Conservation (phyloP, 345 rosid genomes). For the sweet orange (Citrus sinensis) region DNA sequence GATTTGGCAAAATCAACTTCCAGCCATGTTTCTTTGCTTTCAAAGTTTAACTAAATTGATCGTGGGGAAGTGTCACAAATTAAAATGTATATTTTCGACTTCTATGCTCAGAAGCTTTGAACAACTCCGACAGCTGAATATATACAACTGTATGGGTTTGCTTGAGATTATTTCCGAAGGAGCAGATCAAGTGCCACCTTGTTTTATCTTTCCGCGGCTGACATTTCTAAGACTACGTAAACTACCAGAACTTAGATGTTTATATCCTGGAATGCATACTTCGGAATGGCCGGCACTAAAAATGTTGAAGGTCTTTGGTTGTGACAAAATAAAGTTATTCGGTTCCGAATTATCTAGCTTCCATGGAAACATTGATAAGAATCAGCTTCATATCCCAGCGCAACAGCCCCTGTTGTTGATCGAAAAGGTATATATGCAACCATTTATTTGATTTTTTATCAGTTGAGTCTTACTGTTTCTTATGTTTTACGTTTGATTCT, state of each 20-base stretch:
- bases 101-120: not conserved
- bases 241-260: too few relatives aligned
- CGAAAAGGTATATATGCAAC: constrained; percentile 2
- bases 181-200: not conserved
- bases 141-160: not conserved
- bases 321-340: too few relatives aligned
- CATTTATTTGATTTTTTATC: too few relatives aligned
- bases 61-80: not conserved
- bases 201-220: too few relatives aligned
- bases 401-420: not conserved
- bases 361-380: too few relatives aligned
- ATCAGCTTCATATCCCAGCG: not conserved
- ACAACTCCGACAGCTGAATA: not conserved
- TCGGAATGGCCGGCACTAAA: too few relatives aligned
- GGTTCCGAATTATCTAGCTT: too few relatives aligned
- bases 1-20: constrained; percentile 9
- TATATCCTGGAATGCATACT: too few relatives aligned
- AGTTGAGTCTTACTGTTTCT: too few relatives aligned
- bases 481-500: too few relatives aligned
- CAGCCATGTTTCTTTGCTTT: not conserved
- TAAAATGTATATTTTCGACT: not conserved
- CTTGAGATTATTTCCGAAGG: constrained; percentile 1
- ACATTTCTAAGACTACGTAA: rapidly evolving
- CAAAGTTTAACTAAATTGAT: not conserved
- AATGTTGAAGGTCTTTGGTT: too few relatives aligned